A percentile compares a stretch with the other conserved stretches of the same genome.
Evolutionary conservation across 163 green algal species (phyloP).

Genomic region (Scenedesmus sp.): DNA sequence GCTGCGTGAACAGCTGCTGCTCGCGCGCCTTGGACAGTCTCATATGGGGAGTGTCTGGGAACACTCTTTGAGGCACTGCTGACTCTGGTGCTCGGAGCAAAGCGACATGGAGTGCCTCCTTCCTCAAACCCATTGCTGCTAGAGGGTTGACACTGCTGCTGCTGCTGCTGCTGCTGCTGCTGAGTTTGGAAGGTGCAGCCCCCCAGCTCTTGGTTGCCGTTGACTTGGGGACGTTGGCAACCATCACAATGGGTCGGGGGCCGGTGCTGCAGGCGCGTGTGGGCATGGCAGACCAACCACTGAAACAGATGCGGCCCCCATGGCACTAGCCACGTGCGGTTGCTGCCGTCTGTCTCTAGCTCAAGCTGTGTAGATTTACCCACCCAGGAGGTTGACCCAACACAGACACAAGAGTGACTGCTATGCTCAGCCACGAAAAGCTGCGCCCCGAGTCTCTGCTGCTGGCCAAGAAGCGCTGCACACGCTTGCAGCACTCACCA

Average conservation of each 20-base stretch:
- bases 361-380: neutral
- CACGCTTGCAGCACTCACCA: conserved; percentile 16
- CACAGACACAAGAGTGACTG: neutral
- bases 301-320: neutral
- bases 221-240: neutral
- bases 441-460: neutral
- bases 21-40: neutral
- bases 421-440: neutral
- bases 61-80: conserved; percentile 39
- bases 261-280: neutral
- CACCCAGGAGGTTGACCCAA: too few relatives aligned
- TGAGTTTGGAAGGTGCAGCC: neutral
- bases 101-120: conserved; percentile 9
- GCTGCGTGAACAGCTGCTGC: conserved; percentile 31
- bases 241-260: neutral
- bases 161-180: neutral
- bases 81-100: neutral
- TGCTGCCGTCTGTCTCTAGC: neutral
- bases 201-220: neutral
- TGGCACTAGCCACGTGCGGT: neutral
- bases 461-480: neutral
- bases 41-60: neutral
- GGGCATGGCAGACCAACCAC: neutral
- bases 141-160: neutral
- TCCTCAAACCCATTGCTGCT: conserved; percentile 23